These are phyloP conservation scores for Pseudogymnoascus sp. DNA, from an alignment of 2,329 filamentous ascomycete genomes.

Conservation along the genomic window DNA sequence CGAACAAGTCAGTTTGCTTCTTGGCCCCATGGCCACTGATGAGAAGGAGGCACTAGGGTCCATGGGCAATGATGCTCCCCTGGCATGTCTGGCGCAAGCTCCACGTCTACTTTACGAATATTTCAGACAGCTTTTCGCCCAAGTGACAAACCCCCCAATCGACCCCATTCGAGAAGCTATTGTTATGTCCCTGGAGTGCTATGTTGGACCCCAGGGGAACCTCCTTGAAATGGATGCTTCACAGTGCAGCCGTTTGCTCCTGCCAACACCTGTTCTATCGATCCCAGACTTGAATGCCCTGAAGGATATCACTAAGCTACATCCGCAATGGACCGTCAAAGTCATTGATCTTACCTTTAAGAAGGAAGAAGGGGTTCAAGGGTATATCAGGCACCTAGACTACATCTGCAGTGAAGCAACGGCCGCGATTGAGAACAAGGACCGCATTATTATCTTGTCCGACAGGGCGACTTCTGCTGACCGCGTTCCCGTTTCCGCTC, in stretches of 20 bases:
- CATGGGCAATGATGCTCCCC: constrained; percentile 93
- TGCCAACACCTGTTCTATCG: constrained; percentile 82
- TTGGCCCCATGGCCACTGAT: constrained; percentile 93
- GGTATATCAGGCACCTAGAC: constrained; percentile 82
- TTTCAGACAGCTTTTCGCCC: constrained; percentile 94
- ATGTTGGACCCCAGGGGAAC: constrained; percentile 93
- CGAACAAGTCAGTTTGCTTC: constrained; percentile 84
- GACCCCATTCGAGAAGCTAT: constrained; percentile 95
- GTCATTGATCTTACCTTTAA: constrained; percentile 90
- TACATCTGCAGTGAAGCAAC: constrained; percentile 79
- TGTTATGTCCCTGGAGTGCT: constrained; percentile 96
- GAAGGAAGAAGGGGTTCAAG: constrained; percentile 71
- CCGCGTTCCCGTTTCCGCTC: constrained; percentile 75
- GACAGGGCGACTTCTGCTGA: constrained; percentile 79
- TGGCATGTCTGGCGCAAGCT: constrained; percentile 84
- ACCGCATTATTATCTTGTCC: constrained; percentile 82
- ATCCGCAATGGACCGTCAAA: constrained; percentile 79
- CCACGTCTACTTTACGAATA: constrained; percentile 90
- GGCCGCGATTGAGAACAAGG: constrained; percentile 70
- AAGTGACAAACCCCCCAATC: constrained; percentile 96
- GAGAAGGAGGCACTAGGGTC: constrained; percentile 95
- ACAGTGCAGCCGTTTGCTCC: constrained; percentile 76
- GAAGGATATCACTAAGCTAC: constrained; percentile 63
- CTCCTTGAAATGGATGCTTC: constrained; percentile 85
- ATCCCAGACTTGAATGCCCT: constrained; percentile 86